Percentiles rank a stretch among this genome's conserved stretches.
Evolutionary conservation across 2,329 filamentous ascomycete genomes (phyloP).

Genomic region (Tolypocladium ophioglossoides): DNA sequence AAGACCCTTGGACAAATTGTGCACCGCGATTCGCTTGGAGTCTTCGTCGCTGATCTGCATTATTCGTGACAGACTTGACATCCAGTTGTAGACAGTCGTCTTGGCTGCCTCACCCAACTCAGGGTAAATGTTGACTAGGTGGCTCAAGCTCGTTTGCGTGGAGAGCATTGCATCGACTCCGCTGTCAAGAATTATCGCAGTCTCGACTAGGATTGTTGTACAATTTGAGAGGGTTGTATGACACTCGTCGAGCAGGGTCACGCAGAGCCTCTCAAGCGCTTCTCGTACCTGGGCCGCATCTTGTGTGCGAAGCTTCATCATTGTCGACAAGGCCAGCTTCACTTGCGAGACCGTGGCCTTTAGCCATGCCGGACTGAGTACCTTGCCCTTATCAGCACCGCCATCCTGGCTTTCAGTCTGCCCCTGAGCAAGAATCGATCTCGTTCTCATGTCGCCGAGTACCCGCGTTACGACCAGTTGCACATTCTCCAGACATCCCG

Average conservation of each 20-base stretch:
- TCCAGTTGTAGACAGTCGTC: conserved; percentile 68
- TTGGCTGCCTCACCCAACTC: conserved; percentile 56
- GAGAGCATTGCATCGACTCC: conserved; percentile 31
- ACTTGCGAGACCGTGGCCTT: conserved; percentile 71
- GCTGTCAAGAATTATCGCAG: conserved; percentile 58
- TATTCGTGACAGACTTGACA: conserved; percentile 65
- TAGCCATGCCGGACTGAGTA: conserved; percentile 54
- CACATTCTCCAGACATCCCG: conserved; percentile 49
- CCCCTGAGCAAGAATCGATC: conserved; percentile 29
- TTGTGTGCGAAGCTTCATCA: conserved; percentile 66
- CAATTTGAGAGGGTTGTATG: conserved; percentile 61
- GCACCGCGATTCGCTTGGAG: conserved; percentile 61
- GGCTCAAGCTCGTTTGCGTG: conserved; percentile 41
- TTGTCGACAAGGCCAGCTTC: conserved; percentile 67
- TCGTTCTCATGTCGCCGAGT: conserved; percentile 46
- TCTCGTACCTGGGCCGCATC: conserved; percentile 57
- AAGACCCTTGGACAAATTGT: conserved; percentile 66
- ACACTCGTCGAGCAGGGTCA: conserved; percentile 70
- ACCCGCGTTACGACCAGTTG: conserved; percentile 42
- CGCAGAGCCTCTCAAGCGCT: conserved; percentile 60
- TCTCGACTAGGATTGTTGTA: conserved; percentile 65
- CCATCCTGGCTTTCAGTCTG: conserved; percentile 11
- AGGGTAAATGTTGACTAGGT: conserved; percentile 52
- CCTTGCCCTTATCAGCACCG: conserved; percentile 18
- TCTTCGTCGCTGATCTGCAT: conserved; percentile 79